phyloP scores from a whole-genome alignment of 495 filamentous ascomycete species.

The Xylaria venustula region DNA sequence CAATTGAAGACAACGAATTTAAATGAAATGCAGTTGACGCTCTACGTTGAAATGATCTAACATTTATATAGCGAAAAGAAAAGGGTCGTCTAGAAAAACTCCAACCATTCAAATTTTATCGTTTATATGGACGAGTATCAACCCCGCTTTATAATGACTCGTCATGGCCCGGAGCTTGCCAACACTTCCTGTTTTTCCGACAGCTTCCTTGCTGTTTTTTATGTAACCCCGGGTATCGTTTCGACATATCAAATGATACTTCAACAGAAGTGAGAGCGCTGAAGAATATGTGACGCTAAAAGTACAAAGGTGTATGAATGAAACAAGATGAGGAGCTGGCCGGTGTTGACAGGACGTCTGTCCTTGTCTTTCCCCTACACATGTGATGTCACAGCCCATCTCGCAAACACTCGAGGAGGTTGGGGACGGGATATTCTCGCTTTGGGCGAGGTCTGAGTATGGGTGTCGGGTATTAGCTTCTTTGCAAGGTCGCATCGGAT shows the following conservation, averaged over 20 bases:
- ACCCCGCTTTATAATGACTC: background rate
- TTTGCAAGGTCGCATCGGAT: background rate
- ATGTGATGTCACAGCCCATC: background rate
- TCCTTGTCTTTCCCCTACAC: background rate
- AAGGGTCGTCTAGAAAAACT: background rate
- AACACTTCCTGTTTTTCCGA: background rate
- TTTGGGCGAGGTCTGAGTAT: background rate
- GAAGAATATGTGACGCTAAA: background rate
- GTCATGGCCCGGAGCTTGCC: background rate
- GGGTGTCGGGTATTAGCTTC: background rate
- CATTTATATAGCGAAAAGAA: background rate
- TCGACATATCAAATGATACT: background rate
- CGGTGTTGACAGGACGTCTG: no score
- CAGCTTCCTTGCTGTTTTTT: background rate
- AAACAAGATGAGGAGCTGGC: no score
- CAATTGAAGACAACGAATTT: background rate
- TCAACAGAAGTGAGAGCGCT: background rate
- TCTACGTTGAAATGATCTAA: background rate
- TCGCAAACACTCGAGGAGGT: background rate
- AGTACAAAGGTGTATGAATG: no score
- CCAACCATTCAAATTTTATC: background rate
- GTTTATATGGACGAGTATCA: background rate
- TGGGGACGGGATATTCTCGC: background rate
- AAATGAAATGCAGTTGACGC: background rate
- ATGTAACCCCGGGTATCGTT: slow-evolving; percentile 1